Evolutionary conservation across 2,329 filamentous ascomycete genomes (phyloP).

Genomic region (Fusarium mangiferae): DNA sequence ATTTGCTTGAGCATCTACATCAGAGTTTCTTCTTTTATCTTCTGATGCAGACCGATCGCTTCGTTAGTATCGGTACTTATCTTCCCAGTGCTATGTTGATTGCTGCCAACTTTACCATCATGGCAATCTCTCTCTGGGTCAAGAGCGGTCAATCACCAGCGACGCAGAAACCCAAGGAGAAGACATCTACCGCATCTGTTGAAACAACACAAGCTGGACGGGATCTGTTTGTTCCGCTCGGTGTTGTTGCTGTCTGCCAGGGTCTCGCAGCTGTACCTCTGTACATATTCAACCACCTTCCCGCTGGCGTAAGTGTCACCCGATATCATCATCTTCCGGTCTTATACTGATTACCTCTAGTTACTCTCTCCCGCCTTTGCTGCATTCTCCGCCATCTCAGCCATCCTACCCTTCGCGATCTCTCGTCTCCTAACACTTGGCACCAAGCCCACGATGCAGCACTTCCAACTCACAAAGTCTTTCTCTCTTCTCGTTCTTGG

Average conservation of each 20-base stretch:
- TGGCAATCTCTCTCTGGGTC: slow-evolving; percentile 94
- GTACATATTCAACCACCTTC: slow-evolving; percentile 83
- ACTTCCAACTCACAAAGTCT: slow-evolving; percentile 83
- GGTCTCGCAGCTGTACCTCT: slow-evolving; percentile 83
- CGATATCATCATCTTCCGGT: neutral
- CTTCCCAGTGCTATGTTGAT: slow-evolving; percentile 97
- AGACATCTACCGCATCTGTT: slow-evolving; percentile 45
- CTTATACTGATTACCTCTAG: slow-evolving; percentile 51
- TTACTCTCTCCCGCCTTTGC: slow-evolving; percentile 68
- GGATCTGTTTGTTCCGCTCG: slow-evolving; percentile 77
- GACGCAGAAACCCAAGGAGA: slow-evolving; percentile 43
- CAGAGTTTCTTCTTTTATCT: slow-evolving; percentile 99
- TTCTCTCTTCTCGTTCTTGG: slow-evolving; percentile 94
- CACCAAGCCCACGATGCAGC: slow-evolving; percentile 69
- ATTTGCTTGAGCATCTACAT: slow-evolving; percentile 93
- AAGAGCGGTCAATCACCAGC: slow-evolving; percentile 74
- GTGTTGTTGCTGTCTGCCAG: slow-evolving; percentile 77
- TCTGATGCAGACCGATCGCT: slow-evolving; percentile 88
- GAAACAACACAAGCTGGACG: slow-evolving; percentile 59
- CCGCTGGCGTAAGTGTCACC: slow-evolving; percentile 66
- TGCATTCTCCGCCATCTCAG: slow-evolving; percentile 65
- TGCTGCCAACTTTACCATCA: slow-evolving; percentile 94
- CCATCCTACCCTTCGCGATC: slow-evolving; percentile 66
- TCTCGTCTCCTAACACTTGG: slow-evolving; percentile 63
- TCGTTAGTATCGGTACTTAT: slow-evolving; percentile 98